These are phyloP conservation scores for Penicillium atrosanguineum DNA, from an alignment of 495 filamentous ascomycete species.

Conservation along the genomic window DNA sequence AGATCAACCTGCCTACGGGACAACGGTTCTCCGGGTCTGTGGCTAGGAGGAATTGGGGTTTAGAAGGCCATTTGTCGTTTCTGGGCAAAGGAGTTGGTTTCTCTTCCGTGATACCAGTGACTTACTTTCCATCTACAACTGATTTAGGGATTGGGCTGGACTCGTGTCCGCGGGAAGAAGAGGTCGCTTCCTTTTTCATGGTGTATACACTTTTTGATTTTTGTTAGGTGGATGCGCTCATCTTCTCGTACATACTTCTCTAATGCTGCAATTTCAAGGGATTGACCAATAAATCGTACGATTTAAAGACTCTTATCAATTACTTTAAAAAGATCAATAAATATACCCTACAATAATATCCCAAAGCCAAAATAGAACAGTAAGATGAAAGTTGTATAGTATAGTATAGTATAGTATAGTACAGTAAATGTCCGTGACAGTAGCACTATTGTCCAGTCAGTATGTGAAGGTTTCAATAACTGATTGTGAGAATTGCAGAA, in stretches of 20 bases:
- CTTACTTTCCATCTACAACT: conserved; percentile 24
- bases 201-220: conserved; percentile 16
- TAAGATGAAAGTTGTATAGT: conserved; percentile 15
- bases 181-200: conserved; percentile 4
- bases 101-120: conserved; percentile 31
- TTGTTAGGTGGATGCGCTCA: conserved; percentile 3
- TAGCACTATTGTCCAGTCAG: conserved; percentile 59
- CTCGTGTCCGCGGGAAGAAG: conserved; percentile 1
- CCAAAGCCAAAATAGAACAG: not conserved
- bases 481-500: conserved; percentile 9
- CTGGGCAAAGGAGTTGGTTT: conserved; percentile 30
- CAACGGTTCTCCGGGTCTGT: conserved; percentile 6
- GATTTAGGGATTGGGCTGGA: conserved; percentile 12
- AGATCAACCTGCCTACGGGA: conserved; percentile 11
- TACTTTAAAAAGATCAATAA: not conserved
- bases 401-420: conserved; percentile 22
- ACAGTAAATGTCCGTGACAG: conserved; percentile 71
- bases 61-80: conserved; percentile 21
- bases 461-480: conserved; percentile 18
- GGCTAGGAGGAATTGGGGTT: conserved; percentile 8
- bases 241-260: conserved; percentile 23
- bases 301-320: not conserved
- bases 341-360: not conserved
- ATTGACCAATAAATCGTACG: not conserved
- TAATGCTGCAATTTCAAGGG: conserved; percentile 12